These are phyloP conservation scores for Metschnikowia bowlesiae DNA, from an alignment of 805 yeast genomes.

Conservation along the genomic window DNA sequence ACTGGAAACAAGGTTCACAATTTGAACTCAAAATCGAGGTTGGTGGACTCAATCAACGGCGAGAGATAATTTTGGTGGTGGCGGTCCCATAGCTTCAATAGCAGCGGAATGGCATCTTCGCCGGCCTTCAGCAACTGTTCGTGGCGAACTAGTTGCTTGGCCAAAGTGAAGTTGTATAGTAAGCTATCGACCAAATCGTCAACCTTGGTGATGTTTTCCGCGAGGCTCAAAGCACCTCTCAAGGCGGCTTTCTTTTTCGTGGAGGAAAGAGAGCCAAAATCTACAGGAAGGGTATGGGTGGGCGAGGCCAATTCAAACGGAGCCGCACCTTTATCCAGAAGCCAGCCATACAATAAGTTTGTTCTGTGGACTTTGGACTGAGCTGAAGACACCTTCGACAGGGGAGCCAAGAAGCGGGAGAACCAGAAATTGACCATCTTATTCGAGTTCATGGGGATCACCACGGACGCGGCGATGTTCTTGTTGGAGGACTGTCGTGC, in stretches of 20 bases:
- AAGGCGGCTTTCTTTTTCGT: constrained; percentile 7
- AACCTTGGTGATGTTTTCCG: constrained; percentile 34
- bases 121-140: constrained; percentile 6
- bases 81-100: constrained; percentile 10
- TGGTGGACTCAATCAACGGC: constrained; percentile 1
- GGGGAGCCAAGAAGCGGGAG: constrained; percentile 27
- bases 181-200: constrained; percentile 67
- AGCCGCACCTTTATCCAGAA: constrained; percentile 7
- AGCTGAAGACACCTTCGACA: constrained; percentile 6
- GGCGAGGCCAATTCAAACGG: constrained; percentile 9
- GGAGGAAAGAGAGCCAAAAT: constrained; percentile 5
- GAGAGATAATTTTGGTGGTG: constrained; percentile 11
- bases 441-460: constrained; percentile 34
- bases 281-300: constrained; percentile 2
- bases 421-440: constrained; percentile 38
- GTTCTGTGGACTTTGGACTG: constrained; percentile 11
- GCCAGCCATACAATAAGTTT: constrained; percentile 13
- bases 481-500: constrained; percentile 14
- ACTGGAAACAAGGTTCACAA: background rate
- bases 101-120: background rate
- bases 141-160: constrained; percentile 11
- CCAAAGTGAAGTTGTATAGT: constrained; percentile 43
- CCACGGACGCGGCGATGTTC: constrained; percentile 12
- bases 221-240: constrained; percentile 6
- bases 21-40: background rate